phyloP scores from a whole-genome alignment of 2,329 filamentous ascomycete species.

The Microdochium paspali region DNA sequence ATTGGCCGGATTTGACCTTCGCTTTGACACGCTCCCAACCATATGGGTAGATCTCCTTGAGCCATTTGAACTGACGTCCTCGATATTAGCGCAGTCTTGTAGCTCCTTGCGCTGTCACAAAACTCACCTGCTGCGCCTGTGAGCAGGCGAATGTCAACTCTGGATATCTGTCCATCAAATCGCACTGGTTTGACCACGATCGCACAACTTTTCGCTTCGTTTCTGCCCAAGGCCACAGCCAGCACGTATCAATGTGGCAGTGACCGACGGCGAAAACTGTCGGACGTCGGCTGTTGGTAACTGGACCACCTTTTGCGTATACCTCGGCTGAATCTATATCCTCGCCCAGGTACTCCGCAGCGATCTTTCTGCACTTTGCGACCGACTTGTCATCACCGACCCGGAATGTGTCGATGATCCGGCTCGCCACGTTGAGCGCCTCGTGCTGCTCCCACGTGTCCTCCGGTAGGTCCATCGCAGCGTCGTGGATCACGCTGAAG shows the following conservation, averaged over 20 bases:
- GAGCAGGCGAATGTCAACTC: conserved; percentile 90
- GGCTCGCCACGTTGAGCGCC: conserved; percentile 76
- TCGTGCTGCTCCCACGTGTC: conserved; percentile 86
- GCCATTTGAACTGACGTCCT: conserved; percentile 68
- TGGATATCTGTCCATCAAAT: conserved; percentile 88
- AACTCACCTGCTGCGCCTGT: conserved; percentile 67
- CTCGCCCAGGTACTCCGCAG: conserved; percentile 70
- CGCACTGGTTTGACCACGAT: conserved; percentile 95
- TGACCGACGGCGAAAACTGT: conserved; percentile 80
- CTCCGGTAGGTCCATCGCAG: conserved; percentile 79
- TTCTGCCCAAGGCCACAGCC: conserved; percentile 97
- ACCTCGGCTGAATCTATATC: conserved; percentile 76
- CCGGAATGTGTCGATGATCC: conserved; percentile 86
- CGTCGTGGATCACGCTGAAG: conserved; percentile 93
- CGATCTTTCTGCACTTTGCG: conserved; percentile 70
- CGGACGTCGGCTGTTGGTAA: conserved; percentile 31
- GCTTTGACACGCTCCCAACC: conserved; percentile 88
- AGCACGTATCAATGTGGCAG: conserved; percentile 97
- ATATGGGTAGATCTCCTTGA: conserved; percentile 79
- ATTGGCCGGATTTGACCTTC: conserved; percentile 83
- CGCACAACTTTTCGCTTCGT: conserved; percentile 93
- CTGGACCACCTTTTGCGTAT: conserved; percentile 65
- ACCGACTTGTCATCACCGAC: conserved; percentile 71
- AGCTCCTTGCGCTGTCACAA: background rate
- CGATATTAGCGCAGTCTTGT: background rate